These are phyloP conservation scores for Daldinia childiae DNA, from an alignment of 495 filamentous ascomycete genomes.

Conservation along the genomic window DNA sequence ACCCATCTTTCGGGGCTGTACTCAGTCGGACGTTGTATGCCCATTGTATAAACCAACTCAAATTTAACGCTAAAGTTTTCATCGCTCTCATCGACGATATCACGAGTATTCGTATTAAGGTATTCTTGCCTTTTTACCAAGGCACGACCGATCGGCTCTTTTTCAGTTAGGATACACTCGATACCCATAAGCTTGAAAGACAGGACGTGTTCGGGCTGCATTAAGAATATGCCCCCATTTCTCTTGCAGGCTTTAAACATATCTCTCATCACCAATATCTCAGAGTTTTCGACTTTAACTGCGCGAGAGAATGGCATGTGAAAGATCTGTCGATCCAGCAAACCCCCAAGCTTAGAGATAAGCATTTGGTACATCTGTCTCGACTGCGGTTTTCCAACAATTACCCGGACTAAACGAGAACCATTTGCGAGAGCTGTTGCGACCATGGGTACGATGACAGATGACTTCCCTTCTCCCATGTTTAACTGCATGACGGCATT, in stretches of 20 bases:
- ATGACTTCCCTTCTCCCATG: conserved; percentile 80
- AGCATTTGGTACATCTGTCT: conserved; percentile 72
- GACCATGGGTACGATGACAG: conserved; percentile 73
- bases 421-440: conserved; percentile 65
- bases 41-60: conserved; percentile 75
- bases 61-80: conserved; percentile 69
- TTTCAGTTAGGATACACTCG: conserved; percentile 54
- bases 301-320: conserved; percentile 70
- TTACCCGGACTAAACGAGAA: conserved; percentile 60
- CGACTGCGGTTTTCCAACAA: conserved; percentile 70
- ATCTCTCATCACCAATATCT: conserved; percentile 44
- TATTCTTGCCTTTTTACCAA: conserved; percentile 56
- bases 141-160: conserved; percentile 37
- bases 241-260: conserved; percentile 60
- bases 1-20: conserved; percentile 68
- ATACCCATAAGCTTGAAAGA: conserved; percentile 74
- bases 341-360: conserved; percentile 65
- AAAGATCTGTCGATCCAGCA: conserved; percentile 66
- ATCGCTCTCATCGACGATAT: conserved; percentile 74
- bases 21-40: conserved; percentile 64
- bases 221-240: conserved; percentile 63
- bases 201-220: conserved; percentile 75
- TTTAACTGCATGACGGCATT: conserved; percentile 75
- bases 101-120: conserved; percentile 54
- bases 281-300: conserved; percentile 44